phyloP scores from a whole-genome alignment of 352 stramenopile genomes.

The Phytophthora fragariae region DNA sequence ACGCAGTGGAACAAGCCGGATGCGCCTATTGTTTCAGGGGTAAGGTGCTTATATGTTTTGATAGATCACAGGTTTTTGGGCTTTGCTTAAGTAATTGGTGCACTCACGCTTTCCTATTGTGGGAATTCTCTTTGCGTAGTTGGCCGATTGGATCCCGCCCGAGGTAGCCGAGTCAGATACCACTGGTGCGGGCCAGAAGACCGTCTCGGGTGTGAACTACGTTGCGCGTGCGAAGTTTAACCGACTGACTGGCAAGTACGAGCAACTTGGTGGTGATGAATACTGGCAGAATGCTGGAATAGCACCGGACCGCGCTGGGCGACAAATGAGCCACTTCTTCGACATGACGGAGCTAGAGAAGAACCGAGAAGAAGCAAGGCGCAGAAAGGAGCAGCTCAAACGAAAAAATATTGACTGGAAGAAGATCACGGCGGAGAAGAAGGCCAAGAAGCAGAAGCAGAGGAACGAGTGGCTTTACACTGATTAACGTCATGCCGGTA shows the following conservation, averaged over 20 bases:
- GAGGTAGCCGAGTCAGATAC: conserved; percentile 43
- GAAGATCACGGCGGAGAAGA: conserved; percentile 86
- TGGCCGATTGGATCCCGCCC: conserved; percentile 82
- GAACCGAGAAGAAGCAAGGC: conserved; percentile 81
- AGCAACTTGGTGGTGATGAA: conserved; percentile 68
- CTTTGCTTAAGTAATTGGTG: background rate
- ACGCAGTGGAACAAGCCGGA: conserved; percentile 87
- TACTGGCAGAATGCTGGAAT: conserved; percentile 72
- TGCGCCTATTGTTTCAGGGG: conserved; percentile 68
- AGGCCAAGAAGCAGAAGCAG: conserved; percentile 86
- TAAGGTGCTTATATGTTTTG: conserved; percentile 37
- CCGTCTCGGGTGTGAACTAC: conserved; percentile 75
- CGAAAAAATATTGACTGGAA: conserved; percentile 90
- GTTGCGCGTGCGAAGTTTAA: conserved; percentile 81
- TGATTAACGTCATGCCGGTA: conserved; percentile 47
- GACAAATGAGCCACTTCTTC: conserved; percentile 91
- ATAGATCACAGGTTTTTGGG: background rate
- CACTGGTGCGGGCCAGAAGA: conserved; percentile 32
- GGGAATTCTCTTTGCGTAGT: conserved; percentile 37
- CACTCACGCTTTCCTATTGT: conserved; percentile 12
- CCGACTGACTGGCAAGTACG: conserved; percentile 75
- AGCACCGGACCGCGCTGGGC: conserved; percentile 72
- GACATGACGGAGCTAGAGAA: conserved; percentile 80
- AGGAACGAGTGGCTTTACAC: conserved; percentile 89
- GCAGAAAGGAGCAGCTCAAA: conserved; percentile 84